phyloP scores from a whole-genome alignment of 2,329 filamentous ascomycete species.

The Scedosporium apiospermum region DNA sequence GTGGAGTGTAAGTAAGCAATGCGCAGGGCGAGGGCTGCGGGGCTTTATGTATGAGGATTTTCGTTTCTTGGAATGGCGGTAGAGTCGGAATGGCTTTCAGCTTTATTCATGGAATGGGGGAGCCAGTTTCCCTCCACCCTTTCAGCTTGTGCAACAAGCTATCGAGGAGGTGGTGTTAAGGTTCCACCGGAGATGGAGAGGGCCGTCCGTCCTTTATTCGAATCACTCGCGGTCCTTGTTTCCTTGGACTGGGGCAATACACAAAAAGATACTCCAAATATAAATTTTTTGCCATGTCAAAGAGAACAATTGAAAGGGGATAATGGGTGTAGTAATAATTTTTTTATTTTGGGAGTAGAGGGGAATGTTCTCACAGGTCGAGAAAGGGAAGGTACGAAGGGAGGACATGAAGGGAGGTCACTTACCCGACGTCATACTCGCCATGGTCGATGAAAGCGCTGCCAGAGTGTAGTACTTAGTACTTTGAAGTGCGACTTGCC shows the following conservation, averaged over 20 bases:
- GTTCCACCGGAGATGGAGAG: neutral
- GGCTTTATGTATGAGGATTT: neutral
- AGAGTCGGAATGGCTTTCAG: neutral
- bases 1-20: constrained; percentile 1
- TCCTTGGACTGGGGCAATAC: too few relatives aligned
- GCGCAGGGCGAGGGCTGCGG: neutral
- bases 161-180: neutral
- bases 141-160: neutral
- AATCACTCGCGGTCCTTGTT: too few relatives aligned
- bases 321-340: too few relatives aligned
- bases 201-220: neutral
- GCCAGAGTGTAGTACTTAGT: neutral
- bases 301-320: too few relatives aligned
- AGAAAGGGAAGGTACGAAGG: constrained; percentile 25
- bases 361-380: neutral
- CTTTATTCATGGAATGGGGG: neutral
- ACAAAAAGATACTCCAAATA: too few relatives aligned
- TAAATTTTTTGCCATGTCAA: too few relatives aligned
- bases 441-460: constrained; percentile 16
- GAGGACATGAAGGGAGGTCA: constrained; percentile 20
- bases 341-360: neutral
- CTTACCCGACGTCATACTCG: constrained; percentile 38
- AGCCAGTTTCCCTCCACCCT: neutral
- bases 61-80: neutral
- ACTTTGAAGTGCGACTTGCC: neutral